Evolutionary conservation across 179 eudicot species (phyloP), one percentile per base, ranked within the genome.

Genomic region (Gypsophila paniculata): DNA sequence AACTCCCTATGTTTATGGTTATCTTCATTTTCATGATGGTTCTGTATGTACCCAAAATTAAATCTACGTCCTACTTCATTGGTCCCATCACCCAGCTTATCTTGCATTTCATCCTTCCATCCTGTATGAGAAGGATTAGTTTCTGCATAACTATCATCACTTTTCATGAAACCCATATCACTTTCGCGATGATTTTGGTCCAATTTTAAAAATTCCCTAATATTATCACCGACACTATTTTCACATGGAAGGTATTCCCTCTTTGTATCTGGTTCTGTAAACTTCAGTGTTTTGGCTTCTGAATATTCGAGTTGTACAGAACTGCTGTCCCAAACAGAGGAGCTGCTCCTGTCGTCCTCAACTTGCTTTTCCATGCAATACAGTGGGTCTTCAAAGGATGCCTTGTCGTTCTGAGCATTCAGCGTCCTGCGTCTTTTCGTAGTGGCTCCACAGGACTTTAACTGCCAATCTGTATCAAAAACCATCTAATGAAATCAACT

Each of bases 371-470:
- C 81, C 74, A 26, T 36, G 52, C 61, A 70, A 63, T 75, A 68
- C 1, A 78, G 68, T 61, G 75, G 64, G 71, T 70, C 65, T 42
- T 61, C 74, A 71, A 57, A 38, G 60, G 82, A 67, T 76, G 68
- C 67, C 69, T 64, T 46, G 51, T 44, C 68, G 54, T 70, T 66
- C 66, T 75, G 75, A 67, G 34, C 25, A 51, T 65, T 78, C 68
- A 77, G 78, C 61, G 71, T 73, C 83, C 60, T 74, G 76, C 82
- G 74, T 78, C 85, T 85, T 78, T 89, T 89, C 58, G 75, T 78
- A 54, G 83, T 62, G 54, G 34, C 68, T 78, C 69, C 76, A 78
- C 71, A 71, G 52, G 75, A 65, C 57, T 32, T 83, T 38, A 80
- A 76, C 78, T 77, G 75, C 77, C 84, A 76, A 85, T 75, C 87